Evolutionary conservation across 2,329 filamentous ascomycete species (phyloP).

Genomic region (Phialemoniopsis sp.): DNA sequence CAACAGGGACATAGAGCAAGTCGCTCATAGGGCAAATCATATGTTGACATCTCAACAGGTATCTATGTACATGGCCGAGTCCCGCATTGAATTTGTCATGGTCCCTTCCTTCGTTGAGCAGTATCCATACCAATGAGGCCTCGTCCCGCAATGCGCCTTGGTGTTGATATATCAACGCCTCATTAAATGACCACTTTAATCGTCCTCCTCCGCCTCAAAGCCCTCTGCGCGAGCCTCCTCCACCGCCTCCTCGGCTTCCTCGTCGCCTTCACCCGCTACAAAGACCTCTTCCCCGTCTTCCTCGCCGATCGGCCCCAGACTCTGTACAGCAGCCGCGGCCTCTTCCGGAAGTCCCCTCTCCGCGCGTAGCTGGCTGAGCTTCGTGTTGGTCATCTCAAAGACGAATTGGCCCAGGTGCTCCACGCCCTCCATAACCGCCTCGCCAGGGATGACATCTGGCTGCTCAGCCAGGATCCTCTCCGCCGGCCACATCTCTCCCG

Average conservation of each 20-base stretch:
- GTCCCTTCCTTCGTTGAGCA: too few relatives aligned
- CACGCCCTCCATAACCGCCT: conserved; percentile 78
- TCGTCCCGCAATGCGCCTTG: background rate
- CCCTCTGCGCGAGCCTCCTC: conserved; percentile 9
- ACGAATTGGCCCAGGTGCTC: conserved; percentile 97
- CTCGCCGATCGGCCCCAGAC: conserved; percentile 12
- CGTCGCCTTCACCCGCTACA: background rate
- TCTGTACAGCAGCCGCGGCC: conserved; percentile 19
- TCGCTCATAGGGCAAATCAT: too few relatives aligned
- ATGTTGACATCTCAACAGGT: background rate
- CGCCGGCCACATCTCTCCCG: conserved; percentile 82
- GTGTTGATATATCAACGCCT: background rate
- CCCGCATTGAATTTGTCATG: background rate
- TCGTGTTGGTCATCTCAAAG: conserved; percentile 83
- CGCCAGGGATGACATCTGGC: conserved; percentile 43
- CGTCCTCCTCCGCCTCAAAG: conserved; percentile 22
- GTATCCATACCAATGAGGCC: background rate
- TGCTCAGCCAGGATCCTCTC: conserved; percentile 44
- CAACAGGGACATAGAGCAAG: too few relatives aligned
- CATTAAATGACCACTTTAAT: background rate
- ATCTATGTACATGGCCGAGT: background rate
- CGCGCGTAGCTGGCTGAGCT: conserved; percentile 42
- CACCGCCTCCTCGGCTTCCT: background rate
- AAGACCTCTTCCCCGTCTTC: conserved; percentile 3
- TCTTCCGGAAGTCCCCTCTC: conserved; percentile 25